A percentile compares a stretch with the other conserved stretches of the same genome.
Conservation (phyloP, 2,329 filamentous ascomycete genomes). For the Diaporthe sp. region DNA sequence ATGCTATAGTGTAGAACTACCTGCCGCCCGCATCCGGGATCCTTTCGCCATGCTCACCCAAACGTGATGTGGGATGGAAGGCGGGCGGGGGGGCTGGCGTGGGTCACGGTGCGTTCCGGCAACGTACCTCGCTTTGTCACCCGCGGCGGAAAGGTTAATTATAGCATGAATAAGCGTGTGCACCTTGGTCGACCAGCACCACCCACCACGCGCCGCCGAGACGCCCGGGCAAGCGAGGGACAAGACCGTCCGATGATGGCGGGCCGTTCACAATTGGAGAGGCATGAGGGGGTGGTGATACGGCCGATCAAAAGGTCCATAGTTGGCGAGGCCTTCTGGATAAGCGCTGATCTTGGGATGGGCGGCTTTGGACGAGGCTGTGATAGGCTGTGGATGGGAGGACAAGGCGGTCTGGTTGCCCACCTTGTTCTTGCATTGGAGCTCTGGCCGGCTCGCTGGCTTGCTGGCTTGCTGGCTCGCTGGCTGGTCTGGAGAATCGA, state of each 20-base stretch:
- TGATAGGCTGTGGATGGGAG: slow-evolving; percentile 33
- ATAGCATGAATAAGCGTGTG: neutral
- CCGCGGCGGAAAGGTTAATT: neutral
- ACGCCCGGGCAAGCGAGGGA: slow-evolving; percentile 7
- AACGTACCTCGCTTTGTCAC: slow-evolving; percentile 17
- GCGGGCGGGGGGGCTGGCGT: neutral
- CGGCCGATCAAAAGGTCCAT: slow-evolving; percentile 38
- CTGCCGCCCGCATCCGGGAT: slow-evolving; percentile 23
- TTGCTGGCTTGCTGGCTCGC: neutral
- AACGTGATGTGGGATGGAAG: slow-evolving; percentile 16
- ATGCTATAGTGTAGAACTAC: slow-evolving; percentile 10
- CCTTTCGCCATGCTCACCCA: neutral
- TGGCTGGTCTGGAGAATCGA: slow-evolving; percentile 3
- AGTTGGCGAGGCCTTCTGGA: slow-evolving; percentile 36
- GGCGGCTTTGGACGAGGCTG: slow-evolving; percentile 37
- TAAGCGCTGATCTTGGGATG: slow-evolving; percentile 37
- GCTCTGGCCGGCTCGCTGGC: neutral
- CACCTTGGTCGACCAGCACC: neutral
- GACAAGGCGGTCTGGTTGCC: slow-evolving; percentile 25
- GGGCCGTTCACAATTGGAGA: slow-evolving; percentile 28
- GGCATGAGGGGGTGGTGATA: slow-evolving; percentile 8
- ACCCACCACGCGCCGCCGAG: slow-evolving; percentile 23
- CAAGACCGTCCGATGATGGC: slow-evolving; percentile 17
- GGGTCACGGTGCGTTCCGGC: slow-evolving; percentile 23
- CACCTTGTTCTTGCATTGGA: slow-evolving; percentile 22